A percentile compares a stretch with the other conserved stretches of the same genome.
phyloP scores from a whole-genome alignment of 2,329 filamentous ascomycete species.

The Colletotrichum abscissum region DNA sequence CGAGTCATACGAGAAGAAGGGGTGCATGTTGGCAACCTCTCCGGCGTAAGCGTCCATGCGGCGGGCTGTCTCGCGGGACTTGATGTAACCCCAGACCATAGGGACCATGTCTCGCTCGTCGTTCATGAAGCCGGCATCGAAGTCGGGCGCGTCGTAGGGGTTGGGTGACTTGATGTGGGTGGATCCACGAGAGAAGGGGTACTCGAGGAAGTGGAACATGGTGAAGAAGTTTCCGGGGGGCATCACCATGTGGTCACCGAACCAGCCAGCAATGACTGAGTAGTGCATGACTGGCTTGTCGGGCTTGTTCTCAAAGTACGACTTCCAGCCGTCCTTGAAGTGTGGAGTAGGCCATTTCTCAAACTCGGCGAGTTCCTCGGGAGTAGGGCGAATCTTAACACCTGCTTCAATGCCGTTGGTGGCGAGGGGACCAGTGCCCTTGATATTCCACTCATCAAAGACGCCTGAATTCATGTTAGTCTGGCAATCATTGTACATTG shows the following conservation, averaged over 20 bases:
- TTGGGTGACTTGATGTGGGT: slow-evolving; percentile 78
- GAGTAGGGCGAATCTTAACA: slow-evolving; percentile 79
- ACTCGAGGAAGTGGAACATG: slow-evolving; percentile 86
- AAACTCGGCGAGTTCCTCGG: slow-evolving; percentile 75
- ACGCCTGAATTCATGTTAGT: slow-evolving; percentile 57
- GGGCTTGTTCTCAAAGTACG: slow-evolving; percentile 85
- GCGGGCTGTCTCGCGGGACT: slow-evolving; percentile 82
- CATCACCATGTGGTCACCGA: slow-evolving; percentile 71
- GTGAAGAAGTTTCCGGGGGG: slow-evolving; percentile 84
- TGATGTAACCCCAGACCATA: slow-evolving; percentile 88
- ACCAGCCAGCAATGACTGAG: slow-evolving; percentile 77
- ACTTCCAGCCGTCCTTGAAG: slow-evolving; percentile 81
- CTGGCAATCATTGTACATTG: not conserved
- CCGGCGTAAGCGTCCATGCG: slow-evolving; percentile 83
- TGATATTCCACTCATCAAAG: slow-evolving; percentile 81
- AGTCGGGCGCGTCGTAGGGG: slow-evolving; percentile 80
- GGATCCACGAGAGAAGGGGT: slow-evolving; percentile 79
- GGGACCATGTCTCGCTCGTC: slow-evolving; percentile 87
- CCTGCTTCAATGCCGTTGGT: slow-evolving; percentile 86
- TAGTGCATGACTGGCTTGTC: slow-evolving; percentile 92
- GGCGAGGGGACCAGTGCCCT: slow-evolving; percentile 80
- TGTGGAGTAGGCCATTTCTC: slow-evolving; percentile 79
- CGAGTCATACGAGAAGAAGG: slow-evolving; percentile 78
- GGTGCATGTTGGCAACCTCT: slow-evolving; percentile 76
- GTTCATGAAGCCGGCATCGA: slow-evolving; percentile 87